These are phyloP conservation scores for Venturia oleaginea DNA, from an alignment of 2,329 filamentous ascomycete genomes.

Conservation along the genomic window DNA sequence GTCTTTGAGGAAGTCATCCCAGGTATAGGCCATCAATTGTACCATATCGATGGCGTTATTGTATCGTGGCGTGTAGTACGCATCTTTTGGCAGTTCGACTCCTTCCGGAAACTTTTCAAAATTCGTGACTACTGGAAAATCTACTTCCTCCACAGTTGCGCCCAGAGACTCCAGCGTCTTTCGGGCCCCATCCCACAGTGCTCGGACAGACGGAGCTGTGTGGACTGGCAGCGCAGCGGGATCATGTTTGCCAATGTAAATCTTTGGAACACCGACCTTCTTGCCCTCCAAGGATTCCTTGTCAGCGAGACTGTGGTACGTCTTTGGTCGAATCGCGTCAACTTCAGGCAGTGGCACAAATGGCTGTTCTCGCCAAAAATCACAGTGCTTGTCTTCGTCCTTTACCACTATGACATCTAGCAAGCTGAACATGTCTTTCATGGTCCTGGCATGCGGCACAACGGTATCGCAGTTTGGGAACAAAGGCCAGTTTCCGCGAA, in stretches of 20 bases:
- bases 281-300: slow-evolving; percentile 31
- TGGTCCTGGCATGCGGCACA: background rate
- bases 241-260: slow-evolving; percentile 36
- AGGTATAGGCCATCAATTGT: slow-evolving; percentile 36
- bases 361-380: slow-evolving; percentile 45
- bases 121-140: slow-evolving; percentile 35
- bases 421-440: slow-evolving; percentile 25
- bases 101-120: slow-evolving; percentile 27
- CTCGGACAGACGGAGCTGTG: slow-evolving; percentile 29
- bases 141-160: slow-evolving; percentile 31
- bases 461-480: slow-evolving; percentile 45
- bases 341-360: slow-evolving; percentile 32
- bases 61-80: slow-evolving; percentile 30
- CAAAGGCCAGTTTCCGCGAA: slow-evolving; percentile 44
- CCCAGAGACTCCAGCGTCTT: slow-evolving; percentile 30
- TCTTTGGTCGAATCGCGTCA: slow-evolving; percentile 20
- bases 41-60: slow-evolving; percentile 35
- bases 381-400: slow-evolving; percentile 31
- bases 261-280: slow-evolving; percentile 38
- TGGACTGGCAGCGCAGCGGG: slow-evolving; percentile 22
- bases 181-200: slow-evolving; percentile 15
- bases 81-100: slow-evolving; percentile 23
- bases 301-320: slow-evolving; percentile 23
- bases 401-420: slow-evolving; percentile 37
- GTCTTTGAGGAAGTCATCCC: slow-evolving; percentile 39